Base-by-base conservation (phyloP, 805 yeast species). In the Wickerhamomyces rabaulensis region DNA sequence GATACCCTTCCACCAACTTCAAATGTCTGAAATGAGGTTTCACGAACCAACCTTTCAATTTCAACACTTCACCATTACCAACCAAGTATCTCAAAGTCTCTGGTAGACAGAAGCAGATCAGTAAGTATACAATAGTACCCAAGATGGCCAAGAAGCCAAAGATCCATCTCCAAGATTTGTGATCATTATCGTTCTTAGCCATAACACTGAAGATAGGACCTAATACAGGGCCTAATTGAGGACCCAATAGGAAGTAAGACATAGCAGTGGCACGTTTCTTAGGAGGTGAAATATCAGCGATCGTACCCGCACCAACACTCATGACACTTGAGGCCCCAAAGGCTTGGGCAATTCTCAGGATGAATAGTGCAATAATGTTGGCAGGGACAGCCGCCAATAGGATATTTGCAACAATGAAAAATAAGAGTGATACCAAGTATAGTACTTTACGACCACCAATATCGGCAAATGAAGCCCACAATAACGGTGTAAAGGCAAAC, bases 291-390 rank as follows among this genome's bases (percentile, higher is more conserved):
- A 90, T 63, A 62, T 90, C 97, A 25, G 88, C 79, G 17, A 90
- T 82, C 0, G 96, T 87, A 2, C 96, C 97, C 0, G 96, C 95
- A 1, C 97, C 97, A 25, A 88, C 84, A 17, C 95, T 80, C 61
- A 90, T 95, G 0, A 90, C 96, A 2, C 92, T 84, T 49, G 88
- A 79, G 0, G 94, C 95, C 33, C 95, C 95, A 57, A 90, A 71
- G 2, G 90, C 92, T 56, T 85, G 89, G 2, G 91, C 83, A 4
- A 84, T 63, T 49, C 80, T 69, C 3, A 88, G 69, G 4, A 89
- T 75, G 31, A 84, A 76, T 1, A 87, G 71, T 0, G 92, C 84
- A 0, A 84, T 84, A 26, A 83, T 80, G 31, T 85, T 86, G 6
- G 82, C 69, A 0, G 95, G 54, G 69, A 70, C 51, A 61, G 68